Base-by-base conservation (phyloP, 768 basidiomycete genomes). In the Gymnopilus junonius region DNA sequence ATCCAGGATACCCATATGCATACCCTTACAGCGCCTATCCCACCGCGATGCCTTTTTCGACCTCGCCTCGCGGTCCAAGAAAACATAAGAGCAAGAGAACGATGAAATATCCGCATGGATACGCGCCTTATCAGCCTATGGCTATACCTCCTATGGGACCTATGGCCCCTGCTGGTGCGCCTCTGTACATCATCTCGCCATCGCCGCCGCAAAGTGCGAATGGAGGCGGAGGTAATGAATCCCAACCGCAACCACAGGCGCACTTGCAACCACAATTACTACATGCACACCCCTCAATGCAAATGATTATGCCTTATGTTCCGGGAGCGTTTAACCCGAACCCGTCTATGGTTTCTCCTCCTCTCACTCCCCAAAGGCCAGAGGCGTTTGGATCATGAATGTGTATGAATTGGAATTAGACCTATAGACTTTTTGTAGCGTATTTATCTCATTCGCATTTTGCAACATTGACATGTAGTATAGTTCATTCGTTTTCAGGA, bases 121-220 rank as follows among this genome's bases (percentile, higher is more conserved):
- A 72, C 50, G 35, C 69, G 5, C 57, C 64, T 10, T 72, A 62
- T 48, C 72, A 73, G 42, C 71, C 72, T 23, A 69, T 73, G 64
- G 65, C 67, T 0, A 66, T 73, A 59, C 70, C 68, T 17, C 64
- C 70, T 10, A 57, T 46, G 27, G 64, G 53, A 31, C 53, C 65
- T 6, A 51, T 63, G 51, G 40, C 63, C 21, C 37, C 64, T 1
- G 23, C 61, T 29, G 48, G 46, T 31, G 39, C 62, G 35, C 63
- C 61, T 53, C 60, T 71, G 23, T 73, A 71, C 58, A 66, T 63
- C 23, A 63, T 71, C 34, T 34, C 67, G 1, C 70, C 72, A 6
- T 66, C 70, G 2, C 71, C 72, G 11, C 72, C 71, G 3, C 67
- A 69, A 37, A 73, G 66, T 56, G 63, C 69, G 8, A 62, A 57